Base-by-base conservation (phyloP, 352 stramenopile species). In the Globisporangium ultimum region DNA sequence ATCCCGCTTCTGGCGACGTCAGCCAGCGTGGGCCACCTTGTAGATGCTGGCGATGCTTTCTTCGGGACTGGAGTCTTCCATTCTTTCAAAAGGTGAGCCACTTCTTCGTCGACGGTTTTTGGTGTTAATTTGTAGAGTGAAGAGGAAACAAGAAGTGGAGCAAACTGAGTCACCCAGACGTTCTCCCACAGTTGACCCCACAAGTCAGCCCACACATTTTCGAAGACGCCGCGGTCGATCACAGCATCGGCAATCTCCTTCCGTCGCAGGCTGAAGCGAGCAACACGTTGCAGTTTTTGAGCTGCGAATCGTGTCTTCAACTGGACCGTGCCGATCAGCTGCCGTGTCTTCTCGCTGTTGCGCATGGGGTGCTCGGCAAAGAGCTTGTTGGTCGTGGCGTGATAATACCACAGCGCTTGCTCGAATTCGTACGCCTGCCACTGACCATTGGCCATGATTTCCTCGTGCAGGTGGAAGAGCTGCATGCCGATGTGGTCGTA, bases 341-440 rank as follows among this genome's bases (percentile, higher is more conserved):
- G 38, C 11, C 68, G 69, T 21, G 73, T 76, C 46, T 74, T 67
- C 21, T 63, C 64, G 28, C 76, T 74, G 21, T 58, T 78, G 18
- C 78, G 80, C 55, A 88, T 74, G 13, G 80, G 80, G 64, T 89
- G 80, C 32, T 87, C 71, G 0, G 80, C 80, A 12, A 64, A 76
- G 48, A 89, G 53, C 15, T 61, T 42, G 15, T 46, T 45, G 0
- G 66, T 71, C 0, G 68, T 49, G 7, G 74, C 67, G 59, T 89
- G 67, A 43, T 83, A 87, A 36, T 83, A 89, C 78, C 76, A 89
- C 0, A 87, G 48, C n/a, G 61, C 69, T 54, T 84, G 78, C 3
- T 64, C 72, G 56, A 84, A 88, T 55, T 86, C 77, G 55, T 75
- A 89, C 36, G 72, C 74, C 22, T 89, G 80, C 77, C 80, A 89